These are phyloP conservation scores for Ophiostoma novo-ulmi DNA, from an alignment of 2,329 filamentous ascomycete genomes.

Conservation along the genomic window DNA sequence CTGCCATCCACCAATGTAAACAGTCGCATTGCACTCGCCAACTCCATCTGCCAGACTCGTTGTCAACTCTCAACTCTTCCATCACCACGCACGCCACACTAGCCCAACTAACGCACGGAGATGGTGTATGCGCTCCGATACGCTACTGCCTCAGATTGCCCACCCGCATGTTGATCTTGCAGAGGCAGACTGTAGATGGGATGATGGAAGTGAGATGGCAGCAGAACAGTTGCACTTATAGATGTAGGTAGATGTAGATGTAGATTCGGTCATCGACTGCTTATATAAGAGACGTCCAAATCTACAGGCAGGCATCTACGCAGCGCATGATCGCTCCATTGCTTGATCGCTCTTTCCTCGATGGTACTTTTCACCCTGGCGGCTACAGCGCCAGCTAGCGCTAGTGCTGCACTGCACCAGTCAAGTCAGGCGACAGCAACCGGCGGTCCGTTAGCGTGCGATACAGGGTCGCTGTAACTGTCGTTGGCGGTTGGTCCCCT, in stretches of 20 bases:
- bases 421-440: conserved; percentile 12
- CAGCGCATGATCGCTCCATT: background rate
- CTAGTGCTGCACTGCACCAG: conserved; percentile 16
- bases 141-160: conserved; percentile 23
- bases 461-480: background rate
- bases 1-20: no score
- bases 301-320: background rate
- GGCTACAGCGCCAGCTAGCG: conserved; percentile 21
- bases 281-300: background rate
- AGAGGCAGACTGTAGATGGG: background rate
- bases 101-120: conserved; percentile 21
- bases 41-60: no score
- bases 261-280: background rate
- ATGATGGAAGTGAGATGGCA: background rate
- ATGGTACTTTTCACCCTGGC: conserved; percentile 15
- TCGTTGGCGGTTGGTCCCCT: background rate
- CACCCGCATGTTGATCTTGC: conserved; percentile 14
- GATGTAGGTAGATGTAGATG: background rate
- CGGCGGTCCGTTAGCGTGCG: conserved; percentile 9
- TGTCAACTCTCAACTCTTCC: no score
- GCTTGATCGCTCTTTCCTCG: conserved; percentile 10
- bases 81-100: conserved; percentile 6
- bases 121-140: conserved; percentile 25
- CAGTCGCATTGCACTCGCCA: no score
- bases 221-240: background rate